Evolutionary conservation across 2,329 filamentous ascomycete species (phyloP), one percentile per base, ranked within the genome.

Genomic region (Akanthomyces dipterigenus): DNA sequence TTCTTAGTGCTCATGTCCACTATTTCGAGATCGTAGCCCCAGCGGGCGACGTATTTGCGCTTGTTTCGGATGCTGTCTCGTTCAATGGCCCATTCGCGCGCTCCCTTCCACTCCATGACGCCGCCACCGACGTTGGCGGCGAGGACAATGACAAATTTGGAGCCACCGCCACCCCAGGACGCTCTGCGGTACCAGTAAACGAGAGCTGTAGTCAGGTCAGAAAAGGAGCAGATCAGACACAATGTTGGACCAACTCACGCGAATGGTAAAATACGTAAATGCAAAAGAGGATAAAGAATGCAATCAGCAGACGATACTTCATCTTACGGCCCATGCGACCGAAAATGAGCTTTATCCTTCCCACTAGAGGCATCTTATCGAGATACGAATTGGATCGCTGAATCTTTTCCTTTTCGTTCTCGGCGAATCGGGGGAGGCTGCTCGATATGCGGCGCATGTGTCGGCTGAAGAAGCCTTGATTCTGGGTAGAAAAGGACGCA

Each of bases 1-100:
- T 97, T 98, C 83, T 97, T 96, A 59, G 93, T 96, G 78, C 92
- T 93, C 93, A 99, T 96, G 74, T 99, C 96, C 67, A 96, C 91
- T 71, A 98, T 89, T 73, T 99, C 95, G 62, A 99, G 79, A 64
- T 97, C 89, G 73, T 99, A 98, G 16, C 95, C 95, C 93, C 95
- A 98, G 72, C 82, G 83, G 38, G 85, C 82, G 2, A 87, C 88
- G 71, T 99, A 99, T 70, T 88, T 89, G 72, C 89, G 88, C 80
- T 99, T 99, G 77, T 99, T 99, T 73, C 88, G 88, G 60, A 98
- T 86, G 71, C 93, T 98, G 78, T 98, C 93, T 73, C 95, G 84
- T 77, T 99, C 95, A 69, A 98, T 96, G 1, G 95, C 95, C 95
- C 95, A 99, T 77, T 99, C 95, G 64, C 93, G 85, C 22, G 93